Conservation (phyloP, 768 basidiomycete species). For the Imleria badia region DNA sequence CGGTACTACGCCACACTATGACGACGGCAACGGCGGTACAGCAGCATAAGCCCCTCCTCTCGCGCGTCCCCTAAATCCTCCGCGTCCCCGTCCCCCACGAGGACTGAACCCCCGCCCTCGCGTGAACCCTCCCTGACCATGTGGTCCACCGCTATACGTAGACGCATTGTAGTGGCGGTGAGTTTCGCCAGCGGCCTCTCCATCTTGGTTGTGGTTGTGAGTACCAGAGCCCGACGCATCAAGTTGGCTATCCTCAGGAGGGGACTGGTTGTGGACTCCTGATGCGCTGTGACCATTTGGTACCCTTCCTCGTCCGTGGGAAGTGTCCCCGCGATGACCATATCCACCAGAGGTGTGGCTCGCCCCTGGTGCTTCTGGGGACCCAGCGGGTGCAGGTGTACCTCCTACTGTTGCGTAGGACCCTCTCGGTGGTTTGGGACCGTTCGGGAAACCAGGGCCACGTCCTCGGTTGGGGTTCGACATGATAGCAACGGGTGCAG, state of each 20-base stretch:
- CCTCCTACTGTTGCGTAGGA: conserved; percentile 12
- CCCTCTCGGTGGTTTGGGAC: conserved; percentile 1
- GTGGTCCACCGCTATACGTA: conserved; percentile 25
- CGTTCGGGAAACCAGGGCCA: conserved; percentile 19
- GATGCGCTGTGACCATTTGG: conserved; percentile 9
- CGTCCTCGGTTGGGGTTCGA: conserved; percentile 63
- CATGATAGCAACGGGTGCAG: conserved; percentile 68
- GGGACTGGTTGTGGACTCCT: neutral
- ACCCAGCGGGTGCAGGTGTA: neutral
- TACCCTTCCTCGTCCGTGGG: conserved; percentile 6
- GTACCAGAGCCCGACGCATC: neutral
- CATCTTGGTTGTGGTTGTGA: neutral
- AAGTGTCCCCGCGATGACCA: neutral
- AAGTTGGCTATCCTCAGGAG: neutral
- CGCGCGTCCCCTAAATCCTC: conserved; percentile 34
- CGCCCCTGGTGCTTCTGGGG: neutral
- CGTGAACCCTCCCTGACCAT: conserved; percentile 33
- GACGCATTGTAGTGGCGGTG: conserved; percentile 2
- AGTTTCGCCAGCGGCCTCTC: conserved; percentile 2
- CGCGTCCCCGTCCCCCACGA: conserved; percentile 34
- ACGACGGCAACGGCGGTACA: conserved; percentile 4
- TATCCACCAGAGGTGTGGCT: neutral
- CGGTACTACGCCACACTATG: neutral
- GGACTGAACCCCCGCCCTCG: conserved; percentile 36
- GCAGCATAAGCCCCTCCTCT: conserved; percentile 16